phyloP scores from a whole-genome alignment of 1,139 yeast species.

The Scheffersomyces stambukii region DNA sequence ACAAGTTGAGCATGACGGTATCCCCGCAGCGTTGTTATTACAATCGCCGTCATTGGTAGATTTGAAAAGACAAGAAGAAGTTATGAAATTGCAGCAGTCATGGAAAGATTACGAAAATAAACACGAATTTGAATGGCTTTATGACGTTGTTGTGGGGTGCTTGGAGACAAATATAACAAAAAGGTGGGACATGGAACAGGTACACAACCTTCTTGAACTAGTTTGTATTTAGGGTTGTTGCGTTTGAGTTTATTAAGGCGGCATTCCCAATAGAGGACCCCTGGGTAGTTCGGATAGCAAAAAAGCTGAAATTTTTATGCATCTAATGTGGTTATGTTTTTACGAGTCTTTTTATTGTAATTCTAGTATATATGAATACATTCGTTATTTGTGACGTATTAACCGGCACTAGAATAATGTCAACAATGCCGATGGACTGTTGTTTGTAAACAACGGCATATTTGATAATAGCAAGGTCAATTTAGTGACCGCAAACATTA shows the following conservation, averaged over 20 bases:
- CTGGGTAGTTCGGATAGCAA: no score
- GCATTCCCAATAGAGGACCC: no score
- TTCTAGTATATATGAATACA: no score
- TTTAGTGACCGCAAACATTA: no score
- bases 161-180: constrained; percentile 47
- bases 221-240: background rate
- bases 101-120: constrained; percentile 20
- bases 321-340: no score
- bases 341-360: no score
- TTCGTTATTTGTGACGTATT: no score
- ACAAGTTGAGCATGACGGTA: constrained; percentile 7
- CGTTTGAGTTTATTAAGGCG: background rate
- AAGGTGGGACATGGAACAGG: constrained; percentile 46
- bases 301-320: no score
- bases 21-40: constrained; percentile 12
- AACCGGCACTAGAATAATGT: no score
- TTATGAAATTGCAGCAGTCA: constrained; percentile 12
- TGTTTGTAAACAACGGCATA: no score
- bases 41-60: constrained; percentile 19
- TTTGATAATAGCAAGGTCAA: no score
- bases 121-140: constrained; percentile 26
- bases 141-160: constrained; percentile 51
- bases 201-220: constrained; percentile 12
- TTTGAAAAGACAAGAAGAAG: constrained; percentile 16
- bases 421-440: no score